Conservation (phyloP, 306 rosid genomes). For the Styphnolobium japonicum region DNA sequence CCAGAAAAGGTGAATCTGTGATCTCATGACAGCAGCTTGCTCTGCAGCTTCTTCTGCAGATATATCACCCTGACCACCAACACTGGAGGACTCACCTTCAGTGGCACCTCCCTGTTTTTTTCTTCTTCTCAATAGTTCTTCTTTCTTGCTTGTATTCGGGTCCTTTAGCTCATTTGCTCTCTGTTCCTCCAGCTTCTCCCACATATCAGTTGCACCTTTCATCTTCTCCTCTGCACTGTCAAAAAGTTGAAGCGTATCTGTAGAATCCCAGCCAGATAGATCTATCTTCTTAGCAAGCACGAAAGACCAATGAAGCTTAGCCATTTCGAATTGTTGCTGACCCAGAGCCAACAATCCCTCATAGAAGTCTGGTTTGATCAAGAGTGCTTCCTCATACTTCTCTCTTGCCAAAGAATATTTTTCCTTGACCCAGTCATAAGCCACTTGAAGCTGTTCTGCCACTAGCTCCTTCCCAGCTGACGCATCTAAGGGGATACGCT, state of each 20-base stretch:
- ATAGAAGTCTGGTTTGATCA: slow-evolving; percentile 88
- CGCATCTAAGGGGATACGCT: slow-evolving; percentile 89
- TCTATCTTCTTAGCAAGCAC: slow-evolving; percentile 71
- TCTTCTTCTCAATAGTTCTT: slow-evolving; percentile 52
- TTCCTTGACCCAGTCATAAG: slow-evolving; percentile 96
- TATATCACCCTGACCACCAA: slow-evolving; percentile 46
- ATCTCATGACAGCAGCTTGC: slow-evolving; percentile 71
- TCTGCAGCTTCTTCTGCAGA: slow-evolving; percentile 65
- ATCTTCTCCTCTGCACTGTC: slow-evolving; percentile 74
- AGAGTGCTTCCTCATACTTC: slow-evolving; percentile 88
- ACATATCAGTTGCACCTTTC: slow-evolving; percentile 76
- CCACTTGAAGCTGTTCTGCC: slow-evolving; percentile 78
- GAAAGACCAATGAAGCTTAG: slow-evolving; percentile 85
- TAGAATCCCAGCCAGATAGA: slow-evolving; percentile 54
- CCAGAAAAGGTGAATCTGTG: slow-evolving; percentile 79
- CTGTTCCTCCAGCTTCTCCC: slow-evolving; percentile 78
- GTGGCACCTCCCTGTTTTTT: slow-evolving; percentile 43
- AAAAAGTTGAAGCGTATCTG: slow-evolving; percentile 58
- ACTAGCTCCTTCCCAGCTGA: slow-evolving; percentile 73
- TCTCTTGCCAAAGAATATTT: slow-evolving; percentile 84
- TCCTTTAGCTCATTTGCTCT: slow-evolving; percentile 64
- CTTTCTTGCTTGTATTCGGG: slow-evolving; percentile 62
- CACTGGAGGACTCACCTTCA: slow-evolving; percentile 49
- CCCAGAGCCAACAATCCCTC: slow-evolving; percentile 94
- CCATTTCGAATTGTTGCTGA: slow-evolving; percentile 85